Evolutionary conservation across 2,329 filamentous ascomycete species (phyloP).

Genomic region (Macroventuria anomochaeta): DNA sequence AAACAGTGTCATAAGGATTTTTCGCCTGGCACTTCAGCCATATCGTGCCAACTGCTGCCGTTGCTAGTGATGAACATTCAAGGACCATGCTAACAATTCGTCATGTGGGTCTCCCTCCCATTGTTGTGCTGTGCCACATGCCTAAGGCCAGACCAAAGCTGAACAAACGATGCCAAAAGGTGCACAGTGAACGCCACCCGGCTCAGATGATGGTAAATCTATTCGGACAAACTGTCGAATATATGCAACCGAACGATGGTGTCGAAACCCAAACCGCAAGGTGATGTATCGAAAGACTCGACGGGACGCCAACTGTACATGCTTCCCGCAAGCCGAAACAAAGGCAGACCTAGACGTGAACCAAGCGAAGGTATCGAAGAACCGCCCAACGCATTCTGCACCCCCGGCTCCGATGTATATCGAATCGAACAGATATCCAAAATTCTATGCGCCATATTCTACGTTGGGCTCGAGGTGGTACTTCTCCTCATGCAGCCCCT

Average conservation of each 20-base stretch:
- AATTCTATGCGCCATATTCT: constrained; percentile 48
- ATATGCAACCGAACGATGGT: constrained; percentile 15
- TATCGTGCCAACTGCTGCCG: neutral
- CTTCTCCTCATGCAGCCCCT: constrained; percentile 61
- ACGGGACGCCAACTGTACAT: constrained; percentile 20
- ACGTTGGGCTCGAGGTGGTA: constrained; percentile 57
- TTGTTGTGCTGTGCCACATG: no score
- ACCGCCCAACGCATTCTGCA: constrained; percentile 1
- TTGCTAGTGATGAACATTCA: neutral
- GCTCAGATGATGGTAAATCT: constrained; percentile 1
- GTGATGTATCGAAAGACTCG: constrained; percentile 14
- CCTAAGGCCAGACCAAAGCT: neutral
- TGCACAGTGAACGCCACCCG: neutral
- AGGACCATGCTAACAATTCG: no score
- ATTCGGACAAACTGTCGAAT: constrained; percentile 14
- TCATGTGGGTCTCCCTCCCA: no score
- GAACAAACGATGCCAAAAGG: neutral
- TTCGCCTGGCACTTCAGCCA: neutral
- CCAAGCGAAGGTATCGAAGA: constrained; percentile 15
- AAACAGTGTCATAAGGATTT: neutral
- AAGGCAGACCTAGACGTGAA: constrained; percentile 1
- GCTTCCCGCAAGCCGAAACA: constrained; percentile 9
- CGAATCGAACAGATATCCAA: neutral
- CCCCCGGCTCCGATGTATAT: constrained; percentile 6
- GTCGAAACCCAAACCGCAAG: constrained; percentile 1